Evolutionary conservation across 306 rosid species (phyloP).

Genomic region (Casuarina glauca): DNA sequence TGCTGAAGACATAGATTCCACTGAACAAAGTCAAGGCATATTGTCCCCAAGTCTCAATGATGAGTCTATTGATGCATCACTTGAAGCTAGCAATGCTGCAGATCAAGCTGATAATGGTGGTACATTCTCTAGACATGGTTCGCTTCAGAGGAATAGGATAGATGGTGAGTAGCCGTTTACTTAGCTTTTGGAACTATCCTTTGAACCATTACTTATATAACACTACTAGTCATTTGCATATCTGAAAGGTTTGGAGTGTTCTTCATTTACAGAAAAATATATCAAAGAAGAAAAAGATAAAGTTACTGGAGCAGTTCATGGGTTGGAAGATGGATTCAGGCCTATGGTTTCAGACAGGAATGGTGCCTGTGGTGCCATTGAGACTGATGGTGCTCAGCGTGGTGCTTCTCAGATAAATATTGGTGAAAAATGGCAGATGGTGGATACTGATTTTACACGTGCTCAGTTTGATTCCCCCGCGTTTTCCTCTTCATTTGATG

Average conservation of each 20-base stretch:
- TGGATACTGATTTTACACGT: constrained; percentile 24
- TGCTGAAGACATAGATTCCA: constrained; percentile 33
- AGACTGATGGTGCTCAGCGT: constrained; percentile 29
- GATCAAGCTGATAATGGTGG: constrained; percentile 20
- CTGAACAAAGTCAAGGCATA: constrained; percentile 30
- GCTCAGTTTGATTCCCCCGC: constrained; percentile 26
- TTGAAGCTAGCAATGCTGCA: constrained; percentile 24
- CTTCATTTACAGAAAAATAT: constrained; percentile 29
- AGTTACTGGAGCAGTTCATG: constrained; percentile 4
- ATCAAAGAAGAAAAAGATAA: constrained; percentile 20
- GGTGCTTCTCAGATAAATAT: constrained; percentile 27
- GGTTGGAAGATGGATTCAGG: constrained; percentile 19
- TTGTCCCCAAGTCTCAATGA: constrained; percentile 27
- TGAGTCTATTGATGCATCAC: constrained; percentile 19
- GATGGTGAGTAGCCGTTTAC: constrained; percentile 32
- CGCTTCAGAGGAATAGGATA: constrained; percentile 19
- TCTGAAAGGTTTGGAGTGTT: constrained; percentile 7
- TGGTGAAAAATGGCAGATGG: constrained; percentile 22
- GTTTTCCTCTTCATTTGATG: constrained; percentile 30
- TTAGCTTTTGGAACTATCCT: neutral
- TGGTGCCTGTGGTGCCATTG: constrained; percentile 22
- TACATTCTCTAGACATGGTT: constrained; percentile 30
- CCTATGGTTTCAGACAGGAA: constrained; percentile 27
- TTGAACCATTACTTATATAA: neutral
- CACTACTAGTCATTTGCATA: neutral